Evolutionary conservation across 164 flowering plant genomes (phyloP), one percentile per base, ranked within the genome.

Genomic region (Tetrastigma voinierianum): DNA sequence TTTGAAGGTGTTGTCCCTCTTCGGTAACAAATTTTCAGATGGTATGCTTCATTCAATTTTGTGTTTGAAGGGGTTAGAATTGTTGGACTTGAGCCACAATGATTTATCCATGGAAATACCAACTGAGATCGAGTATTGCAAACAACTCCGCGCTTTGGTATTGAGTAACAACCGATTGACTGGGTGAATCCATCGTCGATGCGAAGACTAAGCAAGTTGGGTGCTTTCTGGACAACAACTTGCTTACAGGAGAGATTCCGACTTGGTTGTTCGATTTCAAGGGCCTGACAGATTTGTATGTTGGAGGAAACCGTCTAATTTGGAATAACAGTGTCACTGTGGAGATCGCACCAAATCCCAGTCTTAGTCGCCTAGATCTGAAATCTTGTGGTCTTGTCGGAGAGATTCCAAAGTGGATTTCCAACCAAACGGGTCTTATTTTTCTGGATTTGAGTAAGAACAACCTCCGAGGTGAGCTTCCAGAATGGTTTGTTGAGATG

Each of bases 401-500:
- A 14, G 47, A 49, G 4, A 76, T 83, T 14, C 90, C 90, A 10
- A 2, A 17, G 13, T 86, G 87, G 87, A 56, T 86, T 61, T 75
- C 86, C 1, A 62, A 61, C 10, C 86, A 77, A 68, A 81, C 67
- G 10, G 47, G 9, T 65, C 80, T 84, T 16, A 16, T 63, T 63
- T 72, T 71, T 69, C 71, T 86, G 67, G 90, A 86, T 67, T 69
- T 86, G 65, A 84, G 90, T 57, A 61, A 69, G 24, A 86, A 82
- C 62, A 23, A 73, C 17, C 75, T 84, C 5, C 25, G 74, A 51
- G 90, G 90, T 51, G 57, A 46, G 2, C 67, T 82, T 45, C 87
- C 82, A 0, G 19, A 25, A 14, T 83, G 90, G 87, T 78, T 76
- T 53, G 76, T 76, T 23, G 73, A 77, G 47, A 53, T 69, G 65